These are phyloP conservation scores for Starmera quercuum DNA, from an alignment of 805 yeast genomes.

Conservation along the genomic window DNA sequence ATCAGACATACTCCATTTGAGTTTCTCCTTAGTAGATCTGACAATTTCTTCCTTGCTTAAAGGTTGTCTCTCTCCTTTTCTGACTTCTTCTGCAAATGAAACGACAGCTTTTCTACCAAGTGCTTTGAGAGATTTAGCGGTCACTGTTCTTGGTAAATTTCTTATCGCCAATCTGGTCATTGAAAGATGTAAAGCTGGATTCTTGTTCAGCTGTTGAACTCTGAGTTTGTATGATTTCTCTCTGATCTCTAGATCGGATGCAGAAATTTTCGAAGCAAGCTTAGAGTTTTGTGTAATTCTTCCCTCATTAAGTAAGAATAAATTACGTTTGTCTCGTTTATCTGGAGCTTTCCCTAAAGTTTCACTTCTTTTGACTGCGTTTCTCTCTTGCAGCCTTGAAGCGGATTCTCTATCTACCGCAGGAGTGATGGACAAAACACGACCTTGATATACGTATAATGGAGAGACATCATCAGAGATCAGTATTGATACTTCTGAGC, in stretches of 20 bases:
- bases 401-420: constrained; percentile 89
- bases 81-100: constrained; percentile 86
- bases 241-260: constrained; percentile 76
- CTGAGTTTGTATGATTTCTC: constrained; percentile 82
- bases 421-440: constrained; percentile 75
- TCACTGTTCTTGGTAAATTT: constrained; percentile 90
- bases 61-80: constrained; percentile 66
- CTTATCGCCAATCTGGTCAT: constrained; percentile 91
- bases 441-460: constrained; percentile 84
- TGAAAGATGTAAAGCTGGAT: constrained; percentile 88
- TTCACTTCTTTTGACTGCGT: constrained; percentile 66
- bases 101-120: constrained; percentile 93
- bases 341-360: constrained; percentile 72
- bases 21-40: constrained; percentile 69
- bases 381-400: constrained; percentile 58
- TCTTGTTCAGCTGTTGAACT: constrained; percentile 83
- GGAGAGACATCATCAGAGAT: constrained; percentile 91
- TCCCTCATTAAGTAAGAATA: constrained; percentile 89
- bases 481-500: constrained; percentile 54
- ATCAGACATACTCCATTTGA: constrained; percentile 25
- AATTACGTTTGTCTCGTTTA: constrained; percentile 75
- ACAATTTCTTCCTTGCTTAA: constrained; percentile 80
- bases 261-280: constrained; percentile 59
- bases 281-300: constrained; percentile 76
- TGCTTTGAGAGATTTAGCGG: constrained; percentile 79